Evolutionary conservation across 2,329 filamentous ascomycete species (phyloP).

Genomic region (Aureobasidium sp.): DNA sequence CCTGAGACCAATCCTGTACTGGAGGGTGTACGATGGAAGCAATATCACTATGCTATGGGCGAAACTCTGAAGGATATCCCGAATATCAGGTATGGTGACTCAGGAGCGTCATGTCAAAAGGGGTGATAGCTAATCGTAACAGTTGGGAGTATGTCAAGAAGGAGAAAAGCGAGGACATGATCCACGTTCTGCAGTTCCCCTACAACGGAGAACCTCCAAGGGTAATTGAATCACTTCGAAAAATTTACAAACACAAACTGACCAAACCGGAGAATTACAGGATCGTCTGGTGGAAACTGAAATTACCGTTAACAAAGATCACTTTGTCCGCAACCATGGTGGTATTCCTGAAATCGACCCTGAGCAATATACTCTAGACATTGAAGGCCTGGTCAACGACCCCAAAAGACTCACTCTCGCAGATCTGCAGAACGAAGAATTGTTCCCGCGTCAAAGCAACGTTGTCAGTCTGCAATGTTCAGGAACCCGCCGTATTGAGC

Average conservation of each 20-base stretch:
- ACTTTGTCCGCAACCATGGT: conserved; percentile 65
- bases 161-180: conserved; percentile 40
- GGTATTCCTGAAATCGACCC: conserved; percentile 59
- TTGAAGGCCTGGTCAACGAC: conserved; percentile 55
- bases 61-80: conserved; percentile 37
- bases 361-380: conserved; percentile 43
- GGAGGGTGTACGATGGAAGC: conserved; percentile 39
- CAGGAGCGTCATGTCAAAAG: neutral
- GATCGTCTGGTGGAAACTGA: conserved; percentile 48
- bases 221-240: conserved; percentile 4
- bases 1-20: conserved; percentile 38
- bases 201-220: conserved; percentile 40
- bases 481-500: conserved; percentile 61
- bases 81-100: conserved; percentile 34
- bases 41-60: conserved; percentile 39
- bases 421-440: conserved; percentile 52
- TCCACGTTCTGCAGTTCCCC: conserved; percentile 40
- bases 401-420: conserved; percentile 50
- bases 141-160: conserved; percentile 39
- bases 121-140: neutral
- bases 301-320: conserved; percentile 54
- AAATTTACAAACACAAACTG: neutral
- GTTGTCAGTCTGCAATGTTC: conserved; percentile 58
- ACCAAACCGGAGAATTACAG: conserved; percentile 7
- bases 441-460: conserved; percentile 53